Conservation (phyloP, 257 asterid genomes). For the Forsythia viridissima region DNA sequence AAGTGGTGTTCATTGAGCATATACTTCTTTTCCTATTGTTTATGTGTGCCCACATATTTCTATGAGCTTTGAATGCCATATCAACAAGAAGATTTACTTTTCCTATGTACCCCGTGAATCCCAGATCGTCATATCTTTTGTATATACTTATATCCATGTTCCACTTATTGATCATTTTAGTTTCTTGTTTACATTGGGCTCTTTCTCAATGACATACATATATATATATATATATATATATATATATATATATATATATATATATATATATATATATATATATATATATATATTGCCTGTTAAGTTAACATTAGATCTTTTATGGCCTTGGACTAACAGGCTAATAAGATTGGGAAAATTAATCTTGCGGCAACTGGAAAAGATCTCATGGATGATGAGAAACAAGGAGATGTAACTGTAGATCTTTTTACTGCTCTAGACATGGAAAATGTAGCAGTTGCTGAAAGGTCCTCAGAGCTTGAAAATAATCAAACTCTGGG, state of each 20-base stretch:
- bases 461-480: conserved; percentile 78
- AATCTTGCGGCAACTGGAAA: conserved; percentile 99
- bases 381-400: conserved; percentile 99
- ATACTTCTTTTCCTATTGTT: conserved; percentile 14
- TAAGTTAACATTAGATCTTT: conserved; percentile 3
- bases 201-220: conserved; percentile 4
- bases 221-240: too few relatives aligned
- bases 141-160: not conserved
- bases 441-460: conserved; percentile 69
- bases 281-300: not conserved
- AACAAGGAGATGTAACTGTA: conserved; percentile 94
- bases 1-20: conserved; percentile 9
- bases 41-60: conserved; percentile 2
- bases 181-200: conserved; percentile 2
- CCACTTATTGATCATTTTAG: not conserved
- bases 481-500: conserved; percentile 86
- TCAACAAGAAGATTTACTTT: conserved; percentile 12
- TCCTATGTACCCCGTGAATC: not conserved
- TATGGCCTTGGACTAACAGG: conserved; percentile 51
- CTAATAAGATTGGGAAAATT: conserved; percentile 92
- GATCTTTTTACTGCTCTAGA: conserved; percentile 93
- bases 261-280: not conserved
- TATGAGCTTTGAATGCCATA: conserved; percentile 5
- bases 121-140: not conserved
- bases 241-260: not conserved